Evolutionary conservation across 2,329 filamentous ascomycete genomes (phyloP), one percentile per base, ranked within the genome.

Genomic region (Alternaria panax): DNA sequence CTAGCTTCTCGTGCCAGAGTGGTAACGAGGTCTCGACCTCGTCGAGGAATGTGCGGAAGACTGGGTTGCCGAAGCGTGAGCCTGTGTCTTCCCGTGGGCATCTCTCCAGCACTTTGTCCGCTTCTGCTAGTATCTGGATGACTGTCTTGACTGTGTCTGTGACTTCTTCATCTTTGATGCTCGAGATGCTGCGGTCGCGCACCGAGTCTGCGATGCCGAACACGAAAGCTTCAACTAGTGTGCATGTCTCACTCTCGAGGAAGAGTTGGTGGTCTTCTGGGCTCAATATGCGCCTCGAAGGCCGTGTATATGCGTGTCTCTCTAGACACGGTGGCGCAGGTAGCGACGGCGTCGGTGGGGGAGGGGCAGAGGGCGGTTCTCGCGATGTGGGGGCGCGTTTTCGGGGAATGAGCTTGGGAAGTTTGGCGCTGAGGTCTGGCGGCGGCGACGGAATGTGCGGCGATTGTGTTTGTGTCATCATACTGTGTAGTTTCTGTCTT

Each of bases 21-120:
- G 78, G 71, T 42, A 85, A 65, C 7, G 79, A 77, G 3, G 69
- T 63, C 20, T 75, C 76, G 18, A 91, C 81, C 45, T 87, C 86
- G 75, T 92, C 91, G 56, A 97, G 85, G 71, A 96, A 93, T 58
- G 86, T 85, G 50, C 92, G 88, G 80, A 99, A 99, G 2, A 91
- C 88, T 67, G 93, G 93, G 80, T 99, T 99, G 46, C 95, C 96
- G 77, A 99, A 99, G 25, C 95, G 87, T 8, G 93, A 97, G 45
- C 93, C 93, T 46, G 93, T 91, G 64, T 98, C 93, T 67, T 94
- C 85, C 0, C 95, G 90, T 1, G 95, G 95, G 52, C 90, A 89
- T 51, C 85, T 80, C 14, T 84, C 80, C 5, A 96, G 84, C 1
- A 94, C 82, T 5, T 81, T 78, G 53, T 92, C 88, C 8, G 91